Conservation (phyloP, 176 grass and related monocot species). For the Oryza punctata region DNA sequence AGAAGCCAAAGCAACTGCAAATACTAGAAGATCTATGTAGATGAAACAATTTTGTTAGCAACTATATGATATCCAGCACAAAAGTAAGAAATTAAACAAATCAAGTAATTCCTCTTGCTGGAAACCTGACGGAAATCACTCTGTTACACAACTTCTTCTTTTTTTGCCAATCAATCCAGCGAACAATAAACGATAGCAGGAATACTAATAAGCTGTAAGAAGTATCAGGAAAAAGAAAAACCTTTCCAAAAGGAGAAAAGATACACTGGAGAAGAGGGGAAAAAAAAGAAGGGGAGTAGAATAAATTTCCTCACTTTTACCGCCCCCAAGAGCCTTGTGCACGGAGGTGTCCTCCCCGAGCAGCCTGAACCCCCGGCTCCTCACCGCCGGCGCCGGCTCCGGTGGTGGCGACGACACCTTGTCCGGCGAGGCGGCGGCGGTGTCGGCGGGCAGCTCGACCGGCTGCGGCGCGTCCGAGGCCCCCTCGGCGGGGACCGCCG, state of each 20-base stretch:
- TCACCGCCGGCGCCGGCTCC: constrained; percentile 22
- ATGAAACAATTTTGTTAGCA: not conserved
- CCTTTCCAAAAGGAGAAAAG: not conserved
- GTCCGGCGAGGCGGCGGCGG: constrained; percentile 42
- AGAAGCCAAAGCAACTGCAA: not conserved
- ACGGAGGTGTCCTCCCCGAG: constrained; percentile 80
- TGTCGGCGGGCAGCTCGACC: constrained; percentile 28
- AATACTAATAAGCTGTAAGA: not conserved
- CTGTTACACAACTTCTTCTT: not conserved
- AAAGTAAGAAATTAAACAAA: not conserved
- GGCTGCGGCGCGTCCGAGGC: constrained; percentile 20
- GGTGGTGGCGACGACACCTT: constrained; percentile 20
- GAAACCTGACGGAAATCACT: not conserved
- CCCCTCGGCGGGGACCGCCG: constrained; percentile 42
- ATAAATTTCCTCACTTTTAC: constrained; percentile 70
- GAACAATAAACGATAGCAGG: not conserved
- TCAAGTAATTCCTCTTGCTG: not conserved
- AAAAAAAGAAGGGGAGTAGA: not conserved
- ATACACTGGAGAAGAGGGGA: not conserved
- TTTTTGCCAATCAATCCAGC: not conserved
- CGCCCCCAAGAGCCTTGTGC: constrained; percentile 75
- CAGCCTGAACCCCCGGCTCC: constrained; percentile 56
- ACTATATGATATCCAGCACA: not conserved
- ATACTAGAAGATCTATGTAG: not conserved
- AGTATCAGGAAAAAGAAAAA: not conserved